Percentiles rank a stretch among this genome's conserved stretches.
Evolutionary conservation across 23 red algal species (phyloP).

Genomic region (Gracilaria vermiculophylla): DNA sequence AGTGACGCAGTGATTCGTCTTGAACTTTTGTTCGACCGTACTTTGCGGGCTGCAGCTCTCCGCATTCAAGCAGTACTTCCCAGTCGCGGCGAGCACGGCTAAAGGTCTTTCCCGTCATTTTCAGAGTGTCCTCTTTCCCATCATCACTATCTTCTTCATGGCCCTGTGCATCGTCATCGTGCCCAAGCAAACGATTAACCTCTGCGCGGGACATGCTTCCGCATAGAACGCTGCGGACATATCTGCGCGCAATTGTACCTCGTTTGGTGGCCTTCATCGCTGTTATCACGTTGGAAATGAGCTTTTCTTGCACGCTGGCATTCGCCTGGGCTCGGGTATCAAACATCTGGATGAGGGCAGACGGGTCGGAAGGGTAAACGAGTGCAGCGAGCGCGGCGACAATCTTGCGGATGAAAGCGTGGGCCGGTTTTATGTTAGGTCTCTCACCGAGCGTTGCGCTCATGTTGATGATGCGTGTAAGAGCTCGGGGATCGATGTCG

Average conservation of each 20-base stretch:
- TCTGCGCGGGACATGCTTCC: conserved; percentile 43
- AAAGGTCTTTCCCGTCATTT: conserved; percentile 41
- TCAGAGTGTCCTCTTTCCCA: conserved; percentile 26
- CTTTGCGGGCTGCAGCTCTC: conserved; percentile 47
- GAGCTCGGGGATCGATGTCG: conserved; percentile 5
- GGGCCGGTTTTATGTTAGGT: not conserved
- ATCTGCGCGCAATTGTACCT: conserved; percentile 40
- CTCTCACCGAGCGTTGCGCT: not conserved
- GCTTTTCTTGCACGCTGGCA: conserved; percentile 12
- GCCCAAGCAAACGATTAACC: conserved; percentile 43
- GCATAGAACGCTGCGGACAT: conserved; percentile 34
- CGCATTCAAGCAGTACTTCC: conserved; percentile 26
- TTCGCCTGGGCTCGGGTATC: conserved; percentile 10
- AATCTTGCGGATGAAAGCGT: conserved; percentile 10
- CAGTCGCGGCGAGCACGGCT: conserved; percentile 36
- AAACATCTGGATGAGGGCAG: not conserved
- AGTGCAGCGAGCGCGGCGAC: not conserved
- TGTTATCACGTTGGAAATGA: conserved; percentile 30
- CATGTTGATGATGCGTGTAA: conserved; percentile 2
- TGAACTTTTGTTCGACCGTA: conserved; percentile 50
- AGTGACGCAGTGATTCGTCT: conserved; percentile 22
- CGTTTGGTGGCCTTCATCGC: conserved; percentile 38
- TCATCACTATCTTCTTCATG: conserved; percentile 35
- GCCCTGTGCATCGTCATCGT: not conserved
- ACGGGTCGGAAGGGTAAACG: not conserved